phyloP scores from a whole-genome alignment of 305 asterid genomes.

The Plantago rigida region DNA sequence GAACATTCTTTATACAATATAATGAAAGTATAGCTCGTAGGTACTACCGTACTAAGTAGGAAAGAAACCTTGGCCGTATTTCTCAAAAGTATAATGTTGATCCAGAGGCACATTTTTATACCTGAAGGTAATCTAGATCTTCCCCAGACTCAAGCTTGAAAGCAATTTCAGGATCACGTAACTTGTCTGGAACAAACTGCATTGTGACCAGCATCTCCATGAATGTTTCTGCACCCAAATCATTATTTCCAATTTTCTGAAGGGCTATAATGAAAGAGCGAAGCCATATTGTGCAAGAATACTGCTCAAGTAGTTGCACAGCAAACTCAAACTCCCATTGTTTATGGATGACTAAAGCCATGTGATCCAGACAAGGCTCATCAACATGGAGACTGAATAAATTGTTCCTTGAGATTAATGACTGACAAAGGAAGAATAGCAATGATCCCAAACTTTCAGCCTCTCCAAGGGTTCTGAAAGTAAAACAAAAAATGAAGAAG shows the following conservation, averaged over 20 bases:
- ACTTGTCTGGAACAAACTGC: constrained; percentile 59
- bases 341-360: constrained; percentile 32
- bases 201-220: constrained; percentile 49
- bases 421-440: constrained; percentile 61
- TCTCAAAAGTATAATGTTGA: background rate
- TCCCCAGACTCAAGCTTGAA: constrained; percentile 61
- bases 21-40: constrained; percentile 1
- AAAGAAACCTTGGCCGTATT: constrained; percentile 3
- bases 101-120: constrained; percentile 22
- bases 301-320: constrained; percentile 55
- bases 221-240: constrained; percentile 38
- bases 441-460: constrained; percentile 66
- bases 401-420: constrained; percentile 44
- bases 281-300: constrained; percentile 72
- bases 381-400: constrained; percentile 32
- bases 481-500: constrained; percentile 23
- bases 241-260: constrained; percentile 39
- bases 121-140: constrained; percentile 57
- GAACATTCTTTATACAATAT: no score
- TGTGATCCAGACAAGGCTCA: constrained; percentile 36
- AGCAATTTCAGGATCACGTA: constrained; percentile 69
- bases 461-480: constrained; percentile 73
- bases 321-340: constrained; percentile 81
- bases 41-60: background rate
- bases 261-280: constrained; percentile 58